phyloP scores from a whole-genome alignment of 108 stramenopile genomes.

The Craspedostauros australis region DNA sequence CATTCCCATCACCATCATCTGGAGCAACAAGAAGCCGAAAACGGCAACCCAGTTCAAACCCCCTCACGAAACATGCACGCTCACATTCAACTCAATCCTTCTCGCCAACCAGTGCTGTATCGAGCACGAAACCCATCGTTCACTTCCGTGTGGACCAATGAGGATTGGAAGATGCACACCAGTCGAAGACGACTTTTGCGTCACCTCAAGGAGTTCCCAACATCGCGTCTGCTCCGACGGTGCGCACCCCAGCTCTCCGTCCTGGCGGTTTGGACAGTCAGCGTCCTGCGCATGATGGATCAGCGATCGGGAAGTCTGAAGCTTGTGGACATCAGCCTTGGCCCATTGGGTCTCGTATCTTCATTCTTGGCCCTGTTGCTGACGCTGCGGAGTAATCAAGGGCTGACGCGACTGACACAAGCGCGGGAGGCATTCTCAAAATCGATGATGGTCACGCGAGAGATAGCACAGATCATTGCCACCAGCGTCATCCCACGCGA shows the following conservation, averaged over 20 bases:
- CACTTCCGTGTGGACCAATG: slow-evolving; percentile 25
- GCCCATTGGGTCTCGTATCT: slow-evolving; percentile 32
- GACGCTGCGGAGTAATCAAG: slow-evolving; percentile 54
- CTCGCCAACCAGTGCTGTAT: not conserved
- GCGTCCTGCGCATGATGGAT: slow-evolving; percentile 13
- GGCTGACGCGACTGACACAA: slow-evolving; percentile 36
- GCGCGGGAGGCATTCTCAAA: slow-evolving; percentile 30
- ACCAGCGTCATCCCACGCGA: slow-evolving; percentile 32
- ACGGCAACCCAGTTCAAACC: not conserved
- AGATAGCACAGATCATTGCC: slow-evolving; percentile 34
- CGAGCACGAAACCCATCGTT: slow-evolving; percentile 2
- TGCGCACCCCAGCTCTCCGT: slow-evolving; percentile 26
- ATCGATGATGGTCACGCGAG: slow-evolving; percentile 38
- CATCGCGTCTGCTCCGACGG: slow-evolving; percentile 22
- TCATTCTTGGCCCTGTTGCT: slow-evolving; percentile 52
- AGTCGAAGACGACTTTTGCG: slow-evolving; percentile 31
- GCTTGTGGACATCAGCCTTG: slow-evolving; percentile 17
- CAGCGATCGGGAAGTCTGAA: slow-evolving; percentile 3
- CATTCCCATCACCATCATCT: not conserved
- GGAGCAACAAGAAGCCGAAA: not conserved
- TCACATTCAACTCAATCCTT: not conserved
- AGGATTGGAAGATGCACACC: slow-evolving; percentile 46
- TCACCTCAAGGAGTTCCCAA: slow-evolving; percentile 19
- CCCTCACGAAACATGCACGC: not conserved
- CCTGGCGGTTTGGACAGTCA: slow-evolving; percentile 18